Percentiles rank a stretch among this genome's conserved stretches.
Conservation (phyloP, 441 rosid genomes). For the Mallotus japonicus region DNA sequence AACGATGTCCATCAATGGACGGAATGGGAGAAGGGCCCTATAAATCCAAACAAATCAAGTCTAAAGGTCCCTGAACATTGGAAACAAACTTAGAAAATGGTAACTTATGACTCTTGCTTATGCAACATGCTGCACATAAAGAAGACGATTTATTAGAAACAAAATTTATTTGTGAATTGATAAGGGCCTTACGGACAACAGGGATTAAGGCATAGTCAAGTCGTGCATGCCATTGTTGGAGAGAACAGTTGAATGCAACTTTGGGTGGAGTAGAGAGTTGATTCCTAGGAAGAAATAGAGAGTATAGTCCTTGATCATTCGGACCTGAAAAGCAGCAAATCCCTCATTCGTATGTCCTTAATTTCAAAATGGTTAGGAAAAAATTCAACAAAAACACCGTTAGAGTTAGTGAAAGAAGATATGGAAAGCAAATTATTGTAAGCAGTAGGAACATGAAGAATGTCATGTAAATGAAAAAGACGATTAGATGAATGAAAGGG, state of each 20-base stretch:
- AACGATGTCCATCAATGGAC: too few relatives aligned
- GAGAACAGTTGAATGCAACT: not conserved
- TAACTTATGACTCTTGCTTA: not conserved
- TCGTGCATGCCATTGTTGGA: not conserved
- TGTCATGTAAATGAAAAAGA: not conserved
- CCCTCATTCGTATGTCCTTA: not conserved
- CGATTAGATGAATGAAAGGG: not conserved
- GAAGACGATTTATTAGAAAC: not conserved
- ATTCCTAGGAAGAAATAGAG: fast-evolving
- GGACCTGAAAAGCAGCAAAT: not conserved
- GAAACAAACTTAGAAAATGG: not conserved
- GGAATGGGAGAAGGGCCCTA: too few relatives aligned
- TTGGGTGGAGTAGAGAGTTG: not conserved
- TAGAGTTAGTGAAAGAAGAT: not conserved
- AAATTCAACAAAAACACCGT: not conserved
- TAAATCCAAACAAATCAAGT: not conserved
- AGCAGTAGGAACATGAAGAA: not conserved
- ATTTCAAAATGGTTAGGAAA: too few relatives aligned
- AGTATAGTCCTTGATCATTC: not conserved
- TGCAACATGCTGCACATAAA: not conserved
- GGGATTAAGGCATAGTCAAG: not conserved
- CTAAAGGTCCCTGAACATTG: not conserved
- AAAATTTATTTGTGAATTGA: not conserved
- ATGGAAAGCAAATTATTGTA: not conserved
- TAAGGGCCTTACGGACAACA: not conserved